These are phyloP conservation scores for Ustilago hordei DNA, from an alignment of 1,284 basidiomycete species.

Conservation along the genomic window DNA sequence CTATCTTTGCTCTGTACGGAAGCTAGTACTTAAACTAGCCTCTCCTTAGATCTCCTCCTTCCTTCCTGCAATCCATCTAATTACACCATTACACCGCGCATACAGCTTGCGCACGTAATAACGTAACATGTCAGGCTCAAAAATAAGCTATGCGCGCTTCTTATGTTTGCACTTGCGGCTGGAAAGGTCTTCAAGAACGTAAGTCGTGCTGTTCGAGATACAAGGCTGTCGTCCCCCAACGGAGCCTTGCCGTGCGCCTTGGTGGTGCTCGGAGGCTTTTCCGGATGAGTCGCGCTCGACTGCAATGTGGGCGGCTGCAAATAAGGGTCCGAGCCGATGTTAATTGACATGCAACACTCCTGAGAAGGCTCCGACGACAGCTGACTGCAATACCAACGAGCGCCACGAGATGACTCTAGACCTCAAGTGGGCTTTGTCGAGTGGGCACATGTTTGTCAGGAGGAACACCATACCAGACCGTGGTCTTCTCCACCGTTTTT, in stretches of 20 bases:
- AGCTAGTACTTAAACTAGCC: no score
- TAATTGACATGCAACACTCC: neutral
- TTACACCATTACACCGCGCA: no score
- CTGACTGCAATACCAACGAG: neutral
- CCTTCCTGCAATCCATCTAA: no score
- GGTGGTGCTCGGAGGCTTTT: slow-evolving; percentile 23
- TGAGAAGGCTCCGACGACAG: slow-evolving; percentile 29
- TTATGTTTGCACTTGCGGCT: neutral
- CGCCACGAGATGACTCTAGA: neutral
- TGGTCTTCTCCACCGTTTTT: neutral
- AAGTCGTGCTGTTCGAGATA: no score
- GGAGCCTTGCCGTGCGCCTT: neutral
- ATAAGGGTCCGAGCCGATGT: slow-evolving; percentile 30
- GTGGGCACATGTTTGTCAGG: neutral
- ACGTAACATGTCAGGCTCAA: neutral
- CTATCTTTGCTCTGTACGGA: no score
- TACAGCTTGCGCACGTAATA: no score
- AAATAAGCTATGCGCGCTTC: neutral
- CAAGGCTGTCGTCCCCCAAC: no score
- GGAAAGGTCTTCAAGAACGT: neutral
- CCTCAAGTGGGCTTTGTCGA: neutral
- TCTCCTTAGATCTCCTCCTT: no score
- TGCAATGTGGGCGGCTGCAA: slow-evolving; percentile 19
- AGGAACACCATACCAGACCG: neutral
- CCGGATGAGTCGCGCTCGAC: neutral